phyloP scores from a whole-genome alignment of 306 rosid genomes.

The Psophocarpus tetragonolobus region DNA sequence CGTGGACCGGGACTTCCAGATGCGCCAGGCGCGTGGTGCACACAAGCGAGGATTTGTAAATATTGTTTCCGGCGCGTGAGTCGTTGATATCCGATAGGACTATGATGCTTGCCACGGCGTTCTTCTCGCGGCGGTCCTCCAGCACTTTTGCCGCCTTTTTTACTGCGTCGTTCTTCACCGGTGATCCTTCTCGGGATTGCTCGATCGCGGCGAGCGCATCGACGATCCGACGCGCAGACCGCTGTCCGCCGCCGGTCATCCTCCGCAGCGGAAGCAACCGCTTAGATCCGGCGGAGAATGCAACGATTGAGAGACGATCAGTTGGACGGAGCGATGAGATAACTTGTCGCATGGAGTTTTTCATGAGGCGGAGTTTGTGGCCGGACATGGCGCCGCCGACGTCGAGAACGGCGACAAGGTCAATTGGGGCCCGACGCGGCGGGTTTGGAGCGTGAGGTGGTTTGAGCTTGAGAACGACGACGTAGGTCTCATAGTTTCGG shows the following conservation, averaged over 20 bases:
- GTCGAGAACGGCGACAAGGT: slow-evolving; percentile 72
- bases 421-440: slow-evolving; percentile 60
- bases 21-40: slow-evolving; percentile 56
- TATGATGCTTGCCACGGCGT: slow-evolving; percentile 61
- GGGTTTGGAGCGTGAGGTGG: slow-evolving; percentile 45
- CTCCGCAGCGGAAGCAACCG: slow-evolving; percentile 66
- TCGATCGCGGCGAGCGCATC: slow-evolving; percentile 56
- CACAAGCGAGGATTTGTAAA: slow-evolving; percentile 35
- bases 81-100: slow-evolving; percentile 53
- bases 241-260: slow-evolving; percentile 68
- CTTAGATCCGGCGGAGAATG: slow-evolving; percentile 81
- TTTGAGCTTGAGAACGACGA: slow-evolving; percentile 63
- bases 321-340: slow-evolving; percentile 64
- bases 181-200: slow-evolving; percentile 43
- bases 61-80: slow-evolving; percentile 19
- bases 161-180: slow-evolving; percentile 70
- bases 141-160: slow-evolving; percentile 86
- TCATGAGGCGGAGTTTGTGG: slow-evolving; percentile 64
- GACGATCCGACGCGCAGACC: slow-evolving; percentile 62
- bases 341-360: slow-evolving; percentile 62
- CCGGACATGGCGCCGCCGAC: slow-evolving; percentile 58
- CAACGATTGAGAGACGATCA: slow-evolving; percentile 87
- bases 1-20: slow-evolving; percentile 68
- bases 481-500: slow-evolving; percentile 64
- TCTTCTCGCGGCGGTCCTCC: slow-evolving; percentile 89